Base-by-base conservation (phyloP, 2,329 filamentous ascomycete species). In the Leptographium wingfieldii region DNA sequence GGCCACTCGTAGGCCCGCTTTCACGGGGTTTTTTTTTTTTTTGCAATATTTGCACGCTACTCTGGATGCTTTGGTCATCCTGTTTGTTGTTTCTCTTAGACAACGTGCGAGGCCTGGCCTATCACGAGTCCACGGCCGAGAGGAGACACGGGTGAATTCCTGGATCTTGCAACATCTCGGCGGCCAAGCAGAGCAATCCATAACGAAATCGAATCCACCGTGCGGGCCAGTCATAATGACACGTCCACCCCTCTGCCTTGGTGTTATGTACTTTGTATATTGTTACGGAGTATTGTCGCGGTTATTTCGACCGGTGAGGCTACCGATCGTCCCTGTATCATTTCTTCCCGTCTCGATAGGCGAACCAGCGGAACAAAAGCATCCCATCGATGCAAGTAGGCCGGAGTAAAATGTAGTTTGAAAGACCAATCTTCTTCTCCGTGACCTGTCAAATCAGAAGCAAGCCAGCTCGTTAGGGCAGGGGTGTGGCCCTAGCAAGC, bases 51-150 rank as follows among this genome's bases (percentile, higher is more conserved):
- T 40, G 1, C 38, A 40, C 38, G 38, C 38, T 40, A 40, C 19
- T 46, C 43, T 11, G 29, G 29, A 19, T 6, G 19, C 12, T 53
- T 51, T 60, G 27, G 5, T 38, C 49, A 31, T 60, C 38, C 49
- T 60, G 59, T 64, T 63, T 62, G 63, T 62, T 51, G 59, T 60
- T 61, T 59, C 56, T 59, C 53, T 63, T 64, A 60, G 58, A 62
- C 55, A 64, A 64, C 58, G 27, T 12, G 38, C 48, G 40, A 60
- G 58, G 59, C 62, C 61, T 56, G 58, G 59, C 63, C 63, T 65
- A 65, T 65, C 63, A 65, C 51, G 59, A 27, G 11, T n/a, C 35
- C 10, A 9, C 14, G 16, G 43, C 16, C 43, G 40, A 43, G 12
- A 22, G 54, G 22, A 27, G 33, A 19, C 16, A 16, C 35, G 54